phyloP scores from a whole-genome alignment of 805 yeast genomes.

The Metschnikowia anglica region DNA sequence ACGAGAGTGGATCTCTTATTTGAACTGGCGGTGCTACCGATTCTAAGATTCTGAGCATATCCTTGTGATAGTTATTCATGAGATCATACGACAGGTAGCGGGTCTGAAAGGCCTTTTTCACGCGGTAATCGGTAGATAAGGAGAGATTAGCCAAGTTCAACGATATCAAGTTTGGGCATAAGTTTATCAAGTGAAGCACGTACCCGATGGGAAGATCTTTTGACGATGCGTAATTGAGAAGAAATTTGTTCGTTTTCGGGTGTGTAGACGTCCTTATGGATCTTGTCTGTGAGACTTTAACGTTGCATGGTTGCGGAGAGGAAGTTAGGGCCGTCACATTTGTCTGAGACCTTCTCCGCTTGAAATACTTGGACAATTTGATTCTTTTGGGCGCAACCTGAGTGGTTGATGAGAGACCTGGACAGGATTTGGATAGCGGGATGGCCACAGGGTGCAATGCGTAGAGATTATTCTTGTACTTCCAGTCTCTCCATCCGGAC shows the following conservation, averaged over 20 bases:
- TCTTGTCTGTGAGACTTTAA: too few species aligned
- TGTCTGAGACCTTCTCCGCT: conserved; percentile 15
- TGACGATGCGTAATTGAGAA: conserved; percentile 61
- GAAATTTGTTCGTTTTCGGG: conserved; percentile 61
- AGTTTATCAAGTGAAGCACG: conserved; percentile 62
- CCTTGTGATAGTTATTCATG: conserved; percentile 38
- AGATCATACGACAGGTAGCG: conserved; percentile 41
- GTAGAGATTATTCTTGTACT: conserved; percentile 66
- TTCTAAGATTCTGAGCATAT: conserved; percentile 26
- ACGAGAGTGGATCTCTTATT: background rate
- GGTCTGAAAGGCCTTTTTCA: conserved; percentile 36
- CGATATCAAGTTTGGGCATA: conserved; percentile 59
- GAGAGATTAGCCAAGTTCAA: conserved; percentile 63
- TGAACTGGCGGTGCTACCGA: conserved; percentile 16
- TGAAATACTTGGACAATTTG: conserved; percentile 20
- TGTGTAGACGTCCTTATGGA: too few species aligned
- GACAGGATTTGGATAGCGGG: conserved; percentile 17
- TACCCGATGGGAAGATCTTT: conserved; percentile 80
- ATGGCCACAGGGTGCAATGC: conserved; percentile 27
- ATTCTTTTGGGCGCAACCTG: conserved; percentile 8
- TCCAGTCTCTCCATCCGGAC: conserved; percentile 95
- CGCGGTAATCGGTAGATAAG: conserved; percentile 65
- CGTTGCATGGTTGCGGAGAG: conserved; percentile 15
- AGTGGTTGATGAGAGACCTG: conserved; percentile 5
- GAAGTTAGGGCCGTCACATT: conserved; percentile 15